Evolutionary conservation across 1,139 yeast genomes (phyloP), one percentile per base, ranked within the genome.

Genomic region (Taphrina betulina): DNA sequence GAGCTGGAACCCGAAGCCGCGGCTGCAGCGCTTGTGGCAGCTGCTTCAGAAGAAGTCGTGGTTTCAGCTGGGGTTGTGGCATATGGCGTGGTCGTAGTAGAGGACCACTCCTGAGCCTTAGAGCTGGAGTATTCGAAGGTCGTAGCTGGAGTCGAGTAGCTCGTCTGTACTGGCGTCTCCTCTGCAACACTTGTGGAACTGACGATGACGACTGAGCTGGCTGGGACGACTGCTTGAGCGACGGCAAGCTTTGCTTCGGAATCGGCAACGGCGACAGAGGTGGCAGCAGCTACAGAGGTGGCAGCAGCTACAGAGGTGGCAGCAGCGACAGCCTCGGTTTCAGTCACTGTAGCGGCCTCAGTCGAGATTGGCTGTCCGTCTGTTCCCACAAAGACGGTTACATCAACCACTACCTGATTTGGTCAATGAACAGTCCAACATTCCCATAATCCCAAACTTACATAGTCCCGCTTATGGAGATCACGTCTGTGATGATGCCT

Each of bases 211-310:
- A n/a, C n/a, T n/a, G n/a, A n/a, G n/a, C n/a, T n/a, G n/a, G n/a
- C n/a, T n/a, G n/a, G n/a, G n/a, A n/a, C n/a, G n/a, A n/a, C n/a
- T n/a, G n/a, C n/a, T n/a, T n/a, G n/a, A 12, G n/a, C 19, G 17
- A 35, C 12, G 35, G 35, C 35, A 31, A n/a, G 16, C 14, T 31
- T 16, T 5, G n/a, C 7, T n/a, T n/a, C n/a, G n/a, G n/a, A n/a
- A n/a, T n/a, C n/a, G n/a, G n/a, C n/a, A n/a, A n/a, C n/a, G 19
- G 67, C 75, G 55, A 69, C 69, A 51, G 79, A 77, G 52, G 74
- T 71, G 56, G 77, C 73, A 57, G 79, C 76, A 53, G 72, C 67
- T 42, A 72, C 67, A 45, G 75, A 64, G 45, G 72, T 68, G 34
- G 75, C 64, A 55, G 75, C 69, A 53, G 79, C 69, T 53, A 79